Evolutionary conservation across 2,329 filamentous ascomycete genomes (phyloP), one percentile per base, ranked within the genome.

Genomic region (Mariannaea elegans): DNA sequence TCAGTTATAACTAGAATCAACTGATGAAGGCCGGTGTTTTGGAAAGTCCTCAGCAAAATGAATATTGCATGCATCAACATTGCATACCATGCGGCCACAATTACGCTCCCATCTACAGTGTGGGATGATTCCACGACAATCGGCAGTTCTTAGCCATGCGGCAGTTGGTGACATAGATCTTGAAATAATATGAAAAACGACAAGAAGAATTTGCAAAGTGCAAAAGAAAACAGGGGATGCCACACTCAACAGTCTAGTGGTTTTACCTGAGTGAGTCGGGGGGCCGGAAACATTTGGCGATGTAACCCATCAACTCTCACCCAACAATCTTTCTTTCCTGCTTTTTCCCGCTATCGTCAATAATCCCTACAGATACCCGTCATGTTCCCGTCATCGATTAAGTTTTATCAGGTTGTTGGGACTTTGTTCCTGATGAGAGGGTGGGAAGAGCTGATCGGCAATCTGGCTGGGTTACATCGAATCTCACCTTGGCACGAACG

Each of bases 51-150:
- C 46, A 34, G 21, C 41, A 29, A 18, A 49, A 49, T 21, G 32
- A 27, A 59, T 32, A 50, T 49, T 49, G 27, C 29, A 32, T 42
- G 29, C 49, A 46, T 49, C 24, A 29, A 46, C 39, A 29, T 23
- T 48, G 56, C 44, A 54, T 53, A 34, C 53, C 21, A 59, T 59
- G 56, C 56, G 49, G 36, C 49, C 36, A 21, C 21, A 59, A 59
- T 48, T 41, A 53, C 49, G 56, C 53, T 44, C 56, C 47, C 34
- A 38, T 53, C 49, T 48, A 36, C 44, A 38, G 18, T 36, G 48
- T 59, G 44, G 44, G 49, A 46, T 48, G 42, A 36, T 46, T 48
- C 29, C 29, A 32, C 41, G 19, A 47, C 18, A 46, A 16, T 36
- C 55, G 55, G 55, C 48, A 58, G 55, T 58, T 58, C 31, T n/a